Conservation (phyloP, 176 grass and related monocot species). For the Hsuehochloa calcarea region DNA sequence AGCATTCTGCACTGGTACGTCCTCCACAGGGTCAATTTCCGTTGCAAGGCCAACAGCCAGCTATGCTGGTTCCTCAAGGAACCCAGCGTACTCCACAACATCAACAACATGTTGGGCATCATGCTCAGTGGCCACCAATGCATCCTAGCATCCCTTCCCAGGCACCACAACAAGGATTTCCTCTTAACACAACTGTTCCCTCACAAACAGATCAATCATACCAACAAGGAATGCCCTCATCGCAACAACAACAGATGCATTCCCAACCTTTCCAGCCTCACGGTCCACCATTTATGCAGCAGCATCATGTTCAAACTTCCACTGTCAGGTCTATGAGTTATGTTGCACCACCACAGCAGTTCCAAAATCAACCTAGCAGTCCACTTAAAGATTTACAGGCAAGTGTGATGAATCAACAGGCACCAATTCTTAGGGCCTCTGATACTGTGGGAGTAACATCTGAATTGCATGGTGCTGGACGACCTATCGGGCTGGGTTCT, state of each 20-base stretch:
- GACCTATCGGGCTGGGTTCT: slow-evolving; percentile 27
- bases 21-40: slow-evolving; percentile 47
- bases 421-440: no score
- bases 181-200: slow-evolving; percentile 30
- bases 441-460: no score
- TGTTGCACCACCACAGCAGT: slow-evolving; percentile 44
- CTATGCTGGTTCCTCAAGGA: slow-evolving; percentile 46
- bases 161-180: slow-evolving; percentile 46
- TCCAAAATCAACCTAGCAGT: slow-evolving; percentile 47
- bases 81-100: slow-evolving; percentile 48
- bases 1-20: slow-evolving; percentile 38
- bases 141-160: slow-evolving; percentile 51
- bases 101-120: slow-evolving; percentile 51
- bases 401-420: no score
- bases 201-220: slow-evolving; percentile 48
- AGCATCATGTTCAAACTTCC: slow-evolving; percentile 39
- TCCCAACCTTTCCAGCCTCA: slow-evolving; percentile 39
- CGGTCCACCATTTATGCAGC: slow-evolving; percentile 43
- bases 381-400: slow-evolving; percentile 17
- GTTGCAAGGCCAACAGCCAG: slow-evolving; percentile 46
- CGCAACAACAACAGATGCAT: slow-evolving; percentile 53
- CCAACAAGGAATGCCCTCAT: slow-evolving; percentile 50
- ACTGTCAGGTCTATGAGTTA: slow-evolving; percentile 34
- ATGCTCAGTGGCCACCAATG: slow-evolving; percentile 36
- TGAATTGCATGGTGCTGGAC: slow-evolving; percentile 8